Percentiles rank a stretch among this genome's conserved stretches.
These are phyloP conservation scores for Ophiosphaerella narmari DNA, from an alignment of 2,329 filamentous ascomycete species.

Conservation along the genomic window DNA sequence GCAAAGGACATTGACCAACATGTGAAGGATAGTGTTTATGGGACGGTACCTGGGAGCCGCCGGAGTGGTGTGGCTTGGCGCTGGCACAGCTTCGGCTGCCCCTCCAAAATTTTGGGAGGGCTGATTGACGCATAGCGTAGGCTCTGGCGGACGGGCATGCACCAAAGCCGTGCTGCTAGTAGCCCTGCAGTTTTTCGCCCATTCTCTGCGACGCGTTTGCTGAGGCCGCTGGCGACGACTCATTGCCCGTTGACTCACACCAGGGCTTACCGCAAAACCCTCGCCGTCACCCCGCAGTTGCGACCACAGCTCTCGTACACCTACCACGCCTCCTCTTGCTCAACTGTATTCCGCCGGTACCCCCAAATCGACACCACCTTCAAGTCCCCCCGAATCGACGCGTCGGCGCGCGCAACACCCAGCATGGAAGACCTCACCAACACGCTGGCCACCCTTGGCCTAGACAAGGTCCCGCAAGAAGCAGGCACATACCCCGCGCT, in stretches of 20 bases:
- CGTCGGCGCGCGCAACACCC: slow-evolving; percentile 23
- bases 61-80: slow-evolving; percentile 8
- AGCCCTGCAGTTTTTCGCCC: slow-evolving; percentile 29
- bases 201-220: slow-evolving; percentile 10
- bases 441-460: slow-evolving; percentile 44
- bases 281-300: slow-evolving; percentile 9
- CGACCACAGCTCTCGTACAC: not conserved
- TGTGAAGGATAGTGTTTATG: not conserved
- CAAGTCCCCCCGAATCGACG: slow-evolving; percentile 31
- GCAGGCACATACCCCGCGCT: slow-evolving; percentile 62
- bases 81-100: slow-evolving; percentile 7
- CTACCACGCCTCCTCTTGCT: not conserved
- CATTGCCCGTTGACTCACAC: slow-evolving; percentile 36
- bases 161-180: slow-evolving; percentile 22
- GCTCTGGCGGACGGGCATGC: slow-evolving; percentile 32
- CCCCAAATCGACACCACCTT: slow-evolving; percentile 21
- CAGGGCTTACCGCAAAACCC: slow-evolving; percentile 1
- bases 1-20: not conserved
- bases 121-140: slow-evolving; percentile 31
- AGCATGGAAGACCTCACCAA: slow-evolving; percentile 45
- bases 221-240: slow-evolving; percentile 45
- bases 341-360: slow-evolving; percentile 7
- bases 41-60: not conserved
- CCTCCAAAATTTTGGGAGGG: slow-evolving; percentile 30
- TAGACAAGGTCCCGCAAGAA: slow-evolving; percentile 46